phyloP scores from a whole-genome alignment of 768 basidiomycete genomes.

The Amylocystis lapponica region DNA sequence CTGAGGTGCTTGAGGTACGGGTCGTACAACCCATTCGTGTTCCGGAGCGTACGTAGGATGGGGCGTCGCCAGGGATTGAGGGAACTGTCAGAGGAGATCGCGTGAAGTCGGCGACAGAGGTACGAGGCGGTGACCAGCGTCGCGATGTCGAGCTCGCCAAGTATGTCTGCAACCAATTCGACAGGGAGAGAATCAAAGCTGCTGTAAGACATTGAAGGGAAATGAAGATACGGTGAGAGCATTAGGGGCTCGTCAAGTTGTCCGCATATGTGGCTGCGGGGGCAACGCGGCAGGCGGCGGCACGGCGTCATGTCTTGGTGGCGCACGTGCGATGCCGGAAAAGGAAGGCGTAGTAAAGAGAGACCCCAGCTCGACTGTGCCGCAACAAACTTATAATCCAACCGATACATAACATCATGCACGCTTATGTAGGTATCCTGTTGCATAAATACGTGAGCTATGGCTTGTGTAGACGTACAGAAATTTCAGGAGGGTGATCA shows the following conservation, averaged over 20 bases:
- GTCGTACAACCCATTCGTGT: conserved; percentile 36
- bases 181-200: conserved; percentile 63
- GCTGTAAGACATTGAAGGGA: neutral
- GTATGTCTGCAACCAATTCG: conserved; percentile 68
- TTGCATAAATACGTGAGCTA: no score
- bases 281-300: no score
- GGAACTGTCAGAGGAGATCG: conserved; percentile 54
- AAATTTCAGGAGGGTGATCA: conserved; percentile 15
- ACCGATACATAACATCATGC: no score
- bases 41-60: conserved; percentile 52
- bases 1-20: conserved; percentile 51
- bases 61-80: conserved; percentile 76
- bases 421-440: neutral
- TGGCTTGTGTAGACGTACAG: no score
- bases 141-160: conserved; percentile 60
- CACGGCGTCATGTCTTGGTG: no score
- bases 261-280: neutral
- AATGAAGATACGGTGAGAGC: neutral
- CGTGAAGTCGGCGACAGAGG: conserved; percentile 52
- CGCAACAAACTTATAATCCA: no score
- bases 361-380: neutral
- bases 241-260: neutral
- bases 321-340: neutral
- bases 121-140: conserved; percentile 54
- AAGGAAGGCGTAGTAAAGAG: neutral